Evolutionary conservation across 2,329 filamentous ascomycete species (phyloP), one percentile per base, ranked within the genome.

Genomic region (Colletotrichum sp.): DNA sequence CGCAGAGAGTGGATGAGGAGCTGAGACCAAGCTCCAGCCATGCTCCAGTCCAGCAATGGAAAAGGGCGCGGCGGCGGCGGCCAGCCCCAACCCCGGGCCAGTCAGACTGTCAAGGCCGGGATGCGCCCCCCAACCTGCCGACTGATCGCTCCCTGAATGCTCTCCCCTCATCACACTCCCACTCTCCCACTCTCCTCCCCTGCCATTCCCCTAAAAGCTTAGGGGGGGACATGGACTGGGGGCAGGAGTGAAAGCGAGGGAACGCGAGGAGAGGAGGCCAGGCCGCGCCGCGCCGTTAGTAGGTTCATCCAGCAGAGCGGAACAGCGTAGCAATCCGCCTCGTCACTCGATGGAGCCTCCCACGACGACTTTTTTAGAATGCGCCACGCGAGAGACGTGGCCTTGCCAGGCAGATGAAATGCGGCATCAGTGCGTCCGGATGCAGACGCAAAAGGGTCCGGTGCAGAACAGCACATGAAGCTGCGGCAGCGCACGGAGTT

Each of bases 1-100:
- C 64, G 74, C 74, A 69, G 65, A 69, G 71, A 76, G 74, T 74
- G 74, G 74, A 74, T 64, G 72, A 65, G 74, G 74, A 68, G 64
- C 72, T 72, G 68, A 67, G 72, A 75, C 72, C n/a, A 52, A 52
- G 43, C 43, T 52, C 43, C 43, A 52, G 43, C 43, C 43, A 52
- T 52, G 43, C 43, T 52, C 43, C 43, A 52, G 43, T 52, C 71
- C 32, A 64, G 64, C 55, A 64, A 26, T n/a, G 15, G 26, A 61
- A 55, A 70, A n/a, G 55, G 28, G 71, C 52, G 67, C 32, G 24
- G 32, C 21, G 67, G 24, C 24, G 32, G 30, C 52, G 34, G 57
- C 28, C 67, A 38, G 32, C 36, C 34, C 63, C 34, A 66, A 32
- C 63, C 63, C 63, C 28, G 65, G 21, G 28, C 58, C 60, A 60